Evolutionary conservation across 768 basidiomycete genomes (phyloP), one percentile per base, ranked within the genome.

Genomic region (Tricholomella constricta): DNA sequence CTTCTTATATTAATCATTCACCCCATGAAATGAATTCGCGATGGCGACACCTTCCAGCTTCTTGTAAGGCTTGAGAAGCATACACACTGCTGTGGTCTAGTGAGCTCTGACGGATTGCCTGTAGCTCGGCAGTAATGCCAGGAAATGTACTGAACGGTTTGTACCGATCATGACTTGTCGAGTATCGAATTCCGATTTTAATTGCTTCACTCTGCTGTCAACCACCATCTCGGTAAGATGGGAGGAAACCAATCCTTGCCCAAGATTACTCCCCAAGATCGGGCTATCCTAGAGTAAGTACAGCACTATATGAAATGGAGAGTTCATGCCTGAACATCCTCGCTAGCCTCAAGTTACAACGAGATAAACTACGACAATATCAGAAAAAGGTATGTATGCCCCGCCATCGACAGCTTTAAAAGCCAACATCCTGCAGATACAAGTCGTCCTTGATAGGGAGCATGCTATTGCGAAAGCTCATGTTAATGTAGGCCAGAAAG

Each of bases 361-460:
- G 97, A 29, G 97, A 99, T 73, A 98, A 95, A 69, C 74, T 99
- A 56, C 89, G 83, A 68, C 91, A 95, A 68, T 99, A 98, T 65
- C 97, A 96, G 81, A 92, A 86, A 77, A 88, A 88, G 81, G 96
- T 91, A 52, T 41, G 38, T 20, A 22, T 26, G 36, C 25, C 45
- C 19, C 52, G 31, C 11, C 36, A 26, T 35, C 29, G 20, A 15
- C 14, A 15, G n/a, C 38, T 40, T 20, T 47, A 15, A 46, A 25
- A 5, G 20, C 19, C 51, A n/a, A 59, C 34, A 34, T 27, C 45
- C 19, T 31, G n/a, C 53, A 98, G 96, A 88, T 98, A 55, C 91
- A 98, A 78, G 77, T 74, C 31, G 75, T 98, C 19, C 80, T 98
- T 45, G 88, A 91, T 51, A 80, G 92, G 32, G 97, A 99, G 69